These are phyloP conservation scores for Xylariaceae sp. DNA, from an alignment of 2,329 filamentous ascomycete genomes.

Conservation along the genomic window DNA sequence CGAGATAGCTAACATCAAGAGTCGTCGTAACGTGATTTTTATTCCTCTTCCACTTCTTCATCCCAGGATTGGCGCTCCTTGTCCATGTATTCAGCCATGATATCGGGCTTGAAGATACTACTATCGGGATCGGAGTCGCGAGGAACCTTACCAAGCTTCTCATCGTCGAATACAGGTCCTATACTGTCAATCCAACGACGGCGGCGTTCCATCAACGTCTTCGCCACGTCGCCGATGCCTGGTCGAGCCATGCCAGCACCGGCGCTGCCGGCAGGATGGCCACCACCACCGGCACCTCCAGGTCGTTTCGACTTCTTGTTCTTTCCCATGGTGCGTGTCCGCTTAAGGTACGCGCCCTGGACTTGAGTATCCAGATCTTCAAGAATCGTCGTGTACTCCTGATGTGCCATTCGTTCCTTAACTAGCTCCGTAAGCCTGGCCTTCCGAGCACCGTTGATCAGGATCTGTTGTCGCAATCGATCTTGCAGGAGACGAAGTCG, in stretches of 20 bases:
- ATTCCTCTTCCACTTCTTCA: conserved; percentile 67
- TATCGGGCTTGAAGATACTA: conserved; percentile 66
- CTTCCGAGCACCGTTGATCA: conserved; percentile 88
- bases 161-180: conserved; percentile 82
- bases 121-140: conserved; percentile 56
- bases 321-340: conserved; percentile 89
- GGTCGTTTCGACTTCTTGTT: conserved; percentile 83
- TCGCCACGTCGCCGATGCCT: conserved; percentile 84
- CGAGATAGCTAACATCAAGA: neutral
- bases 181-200: conserved; percentile 88
- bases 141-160: conserved; percentile 69
- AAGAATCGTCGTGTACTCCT: conserved; percentile 94
- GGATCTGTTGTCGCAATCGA: conserved; percentile 74
- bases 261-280: conserved; percentile 54
- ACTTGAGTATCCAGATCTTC: conserved; percentile 95
- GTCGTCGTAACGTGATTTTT: neutral
- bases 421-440: conserved; percentile 79
- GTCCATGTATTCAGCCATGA: conserved; percentile 70
- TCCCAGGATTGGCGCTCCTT: conserved; percentile 77
- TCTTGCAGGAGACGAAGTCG: conserved; percentile 80
- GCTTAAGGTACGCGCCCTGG: conserved; percentile 90
- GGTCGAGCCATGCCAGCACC: conserved; percentile 62
- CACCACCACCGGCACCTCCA: conserved; percentile 68
- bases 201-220: conserved; percentile 86
- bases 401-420: conserved; percentile 87